Percentiles rank a stretch among this genome's conserved stretches.
Evolutionary conservation across 805 yeast species (phyloP).

Genomic region (Ogataea henricii): DNA sequence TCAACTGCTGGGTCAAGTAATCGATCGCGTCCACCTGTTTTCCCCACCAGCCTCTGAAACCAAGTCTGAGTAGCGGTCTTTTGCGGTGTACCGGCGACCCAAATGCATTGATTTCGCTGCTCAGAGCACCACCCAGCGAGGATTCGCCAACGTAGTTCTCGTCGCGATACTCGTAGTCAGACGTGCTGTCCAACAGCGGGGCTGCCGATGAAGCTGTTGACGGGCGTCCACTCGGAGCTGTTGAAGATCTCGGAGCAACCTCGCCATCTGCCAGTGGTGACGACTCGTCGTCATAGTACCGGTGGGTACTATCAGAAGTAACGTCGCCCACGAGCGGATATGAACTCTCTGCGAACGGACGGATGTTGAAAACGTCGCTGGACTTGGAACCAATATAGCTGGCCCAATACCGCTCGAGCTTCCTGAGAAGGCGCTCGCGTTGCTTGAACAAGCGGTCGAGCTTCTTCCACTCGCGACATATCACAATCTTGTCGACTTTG

Average conservation of each 20-base stretch:
- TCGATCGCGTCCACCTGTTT: conserved; percentile 79
- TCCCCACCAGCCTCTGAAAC: conserved; percentile 66
- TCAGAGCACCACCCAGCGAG: background rate
- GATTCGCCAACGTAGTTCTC: conserved; percentile 9
- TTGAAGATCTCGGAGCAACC: too few relatives aligned
- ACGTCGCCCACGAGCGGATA: conserved; percentile 25
- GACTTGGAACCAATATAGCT: conserved; percentile 53
- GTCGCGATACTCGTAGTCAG: conserved; percentile 28
- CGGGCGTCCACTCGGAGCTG: too few relatives aligned
- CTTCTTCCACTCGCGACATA: conserved; percentile 85
- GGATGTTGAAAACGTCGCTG: conserved; percentile 24
- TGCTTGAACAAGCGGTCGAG: conserved; percentile 66
- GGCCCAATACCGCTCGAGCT: conserved; percentile 74
- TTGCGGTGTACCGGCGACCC: conserved; percentile 28
- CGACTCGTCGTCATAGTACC: conserved; percentile 24
- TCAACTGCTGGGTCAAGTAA: conserved; percentile 67
- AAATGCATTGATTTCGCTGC: conserved; percentile 8
- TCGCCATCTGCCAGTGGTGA: background rate
- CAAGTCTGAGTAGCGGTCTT: conserved; percentile 66
- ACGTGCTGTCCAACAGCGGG: conserved; percentile 15
- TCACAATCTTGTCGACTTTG: conserved; percentile 69
- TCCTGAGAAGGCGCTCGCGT: conserved; percentile 53
- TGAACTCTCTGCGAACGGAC: conserved; percentile 31
- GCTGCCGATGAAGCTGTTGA: too few relatives aligned
- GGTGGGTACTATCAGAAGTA: conserved; percentile 3